These are phyloP conservation scores for Aspergillus pseudoglaucus DNA, from an alignment of 2,329 filamentous ascomycete species.

Conservation along the genomic window DNA sequence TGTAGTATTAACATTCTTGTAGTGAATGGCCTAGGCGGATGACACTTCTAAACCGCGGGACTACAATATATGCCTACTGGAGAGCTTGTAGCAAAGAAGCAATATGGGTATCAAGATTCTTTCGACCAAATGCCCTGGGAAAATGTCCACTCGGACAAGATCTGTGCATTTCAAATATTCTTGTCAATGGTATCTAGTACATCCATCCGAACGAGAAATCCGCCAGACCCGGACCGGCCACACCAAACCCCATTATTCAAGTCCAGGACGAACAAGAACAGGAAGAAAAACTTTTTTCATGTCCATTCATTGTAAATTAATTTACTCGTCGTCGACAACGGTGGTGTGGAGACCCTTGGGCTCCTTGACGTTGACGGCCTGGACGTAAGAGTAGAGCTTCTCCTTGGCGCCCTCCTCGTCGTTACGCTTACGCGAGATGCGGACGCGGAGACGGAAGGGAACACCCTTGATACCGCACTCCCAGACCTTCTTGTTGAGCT, in stretches of 20 bases:
- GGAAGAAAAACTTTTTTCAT: background rate
- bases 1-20: too few relatives aligned
- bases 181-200: too few relatives aligned
- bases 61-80: too few relatives aligned
- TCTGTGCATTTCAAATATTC: too few relatives aligned
- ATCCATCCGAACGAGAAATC: too few relatives aligned
- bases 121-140: too few relatives aligned
- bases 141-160: too few relatives aligned
- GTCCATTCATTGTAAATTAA: constrained; percentile 2
- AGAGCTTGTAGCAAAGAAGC: too few relatives aligned
- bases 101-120: too few relatives aligned
- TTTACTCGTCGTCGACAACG: constrained; percentile 65
- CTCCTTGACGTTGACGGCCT: constrained; percentile 99
- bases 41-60: too few relatives aligned
- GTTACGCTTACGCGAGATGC: constrained; percentile 99
- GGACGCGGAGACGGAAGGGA: constrained; percentile 91
- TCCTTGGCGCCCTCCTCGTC: constrained; percentile 99
- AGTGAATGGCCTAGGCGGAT: too few relatives aligned
- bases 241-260: background rate
- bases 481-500: constrained; percentile 99
- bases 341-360: constrained; percentile 94
- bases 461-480: constrained; percentile 98
- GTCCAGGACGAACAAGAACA: background rate
- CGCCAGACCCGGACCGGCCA: background rate
- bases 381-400: constrained; percentile 99